Evolutionary conservation across 23 red algal genomes (phyloP).

Genomic region (Cyanidioschyzon merolae): DNA sequence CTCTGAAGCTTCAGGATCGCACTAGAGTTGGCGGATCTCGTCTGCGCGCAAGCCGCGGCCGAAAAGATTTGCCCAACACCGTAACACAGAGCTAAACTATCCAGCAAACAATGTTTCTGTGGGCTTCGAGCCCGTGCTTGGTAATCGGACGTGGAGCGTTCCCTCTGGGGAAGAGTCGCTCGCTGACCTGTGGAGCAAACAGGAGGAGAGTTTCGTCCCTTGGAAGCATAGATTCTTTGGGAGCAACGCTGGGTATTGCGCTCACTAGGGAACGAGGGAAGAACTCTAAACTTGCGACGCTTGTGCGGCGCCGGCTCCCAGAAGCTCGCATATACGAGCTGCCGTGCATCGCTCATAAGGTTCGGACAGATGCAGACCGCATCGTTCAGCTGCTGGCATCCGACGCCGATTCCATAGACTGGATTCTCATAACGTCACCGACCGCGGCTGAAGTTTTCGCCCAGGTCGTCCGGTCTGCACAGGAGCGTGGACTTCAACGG

Average conservation of each 20-base stretch:
- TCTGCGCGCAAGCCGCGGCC: too few species aligned
- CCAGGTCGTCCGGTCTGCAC: neutral
- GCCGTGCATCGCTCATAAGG: neutral
- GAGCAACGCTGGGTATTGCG: neutral
- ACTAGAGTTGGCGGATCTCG: too few species aligned
- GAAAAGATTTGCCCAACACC: too few species aligned
- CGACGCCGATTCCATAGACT: neutral
- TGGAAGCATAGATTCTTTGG: neutral
- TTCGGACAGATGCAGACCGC: neutral
- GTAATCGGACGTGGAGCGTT: too few species aligned
- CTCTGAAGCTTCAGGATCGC: too few species aligned
- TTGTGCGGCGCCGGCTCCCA: neutral
- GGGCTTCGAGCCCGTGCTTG: too few species aligned
- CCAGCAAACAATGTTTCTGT: too few species aligned
- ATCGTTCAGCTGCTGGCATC: neutral
- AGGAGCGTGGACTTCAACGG: neutral
- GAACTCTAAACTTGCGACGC: neutral
- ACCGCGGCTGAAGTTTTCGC: neutral
- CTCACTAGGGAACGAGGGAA: slow-evolving; percentile 6
- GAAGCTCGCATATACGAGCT: neutral
- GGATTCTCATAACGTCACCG: slow-evolving; percentile 13
- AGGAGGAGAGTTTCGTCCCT: too few species aligned
- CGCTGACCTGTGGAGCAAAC: too few species aligned
- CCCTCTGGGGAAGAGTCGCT: too few species aligned
- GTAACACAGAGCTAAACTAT: too few species aligned